A percentile compares a stretch with the other conserved stretches of the same genome.
Conservation (phyloP, 768 basidiomycete genomes). For the Terana coerulea region DNA sequence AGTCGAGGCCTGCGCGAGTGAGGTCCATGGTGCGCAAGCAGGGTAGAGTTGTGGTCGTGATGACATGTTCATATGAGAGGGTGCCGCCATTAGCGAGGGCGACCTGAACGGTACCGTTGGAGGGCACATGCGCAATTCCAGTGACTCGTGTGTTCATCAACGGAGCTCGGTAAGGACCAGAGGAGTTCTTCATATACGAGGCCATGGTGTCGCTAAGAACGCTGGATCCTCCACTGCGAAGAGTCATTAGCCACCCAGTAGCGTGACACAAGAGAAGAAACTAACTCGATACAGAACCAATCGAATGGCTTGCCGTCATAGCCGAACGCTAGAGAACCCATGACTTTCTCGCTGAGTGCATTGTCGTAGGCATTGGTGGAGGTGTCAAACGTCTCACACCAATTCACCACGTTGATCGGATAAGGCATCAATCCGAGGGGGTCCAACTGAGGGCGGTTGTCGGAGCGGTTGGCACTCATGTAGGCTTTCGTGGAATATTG, state of each 20-base stretch:
- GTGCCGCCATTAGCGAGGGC: too few species aligned
- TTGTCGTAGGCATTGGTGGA: slow-evolving; percentile 13
- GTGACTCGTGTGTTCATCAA: too few species aligned
- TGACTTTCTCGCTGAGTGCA: slow-evolving; percentile 12
- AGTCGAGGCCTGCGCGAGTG: slow-evolving; percentile 8
- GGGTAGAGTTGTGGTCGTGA: slow-evolving; percentile 38
- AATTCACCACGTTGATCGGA: slow-evolving; percentile 13
- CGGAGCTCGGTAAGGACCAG: too few species aligned
- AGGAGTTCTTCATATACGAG: neutral
- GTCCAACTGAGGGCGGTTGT: neutral
- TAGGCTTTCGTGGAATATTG: slow-evolving; percentile 15
- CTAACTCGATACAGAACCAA: slow-evolving; percentile 10
- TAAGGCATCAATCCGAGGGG: neutral
- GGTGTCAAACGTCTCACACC: slow-evolving; percentile 15
- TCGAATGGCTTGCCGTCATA: neutral
- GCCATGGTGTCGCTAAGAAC: slow-evolving; percentile 5
- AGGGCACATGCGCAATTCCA: too few species aligned
- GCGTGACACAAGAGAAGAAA: too few species aligned
- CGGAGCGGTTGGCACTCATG: neutral
- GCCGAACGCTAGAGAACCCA: slow-evolving; percentile 9
- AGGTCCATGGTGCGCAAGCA: slow-evolving; percentile 34
- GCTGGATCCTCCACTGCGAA: slow-evolving; percentile 12
- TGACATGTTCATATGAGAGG: slow-evolving; percentile 41
- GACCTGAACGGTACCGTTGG: too few species aligned
- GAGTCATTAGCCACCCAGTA: too few species aligned